Evolutionary conservation across 2,329 filamentous ascomycete genomes (phyloP).

Genomic region (Trichoderma guizhouense): DNA sequence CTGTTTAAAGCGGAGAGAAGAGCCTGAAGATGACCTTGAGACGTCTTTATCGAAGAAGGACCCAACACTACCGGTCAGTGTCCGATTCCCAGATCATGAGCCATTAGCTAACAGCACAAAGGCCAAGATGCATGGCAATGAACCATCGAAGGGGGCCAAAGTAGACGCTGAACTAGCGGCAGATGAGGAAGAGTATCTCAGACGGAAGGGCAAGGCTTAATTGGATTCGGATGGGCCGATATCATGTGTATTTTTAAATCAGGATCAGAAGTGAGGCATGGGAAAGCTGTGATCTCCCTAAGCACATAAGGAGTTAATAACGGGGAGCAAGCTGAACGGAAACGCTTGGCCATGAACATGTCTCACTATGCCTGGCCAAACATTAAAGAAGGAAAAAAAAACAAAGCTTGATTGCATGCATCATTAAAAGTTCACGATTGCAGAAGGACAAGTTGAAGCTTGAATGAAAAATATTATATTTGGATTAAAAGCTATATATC

Average conservation of each 20-base stretch:
- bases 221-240: background rate
- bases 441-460: background rate
- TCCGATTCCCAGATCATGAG: no score
- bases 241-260: background rate
- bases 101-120: conserved; percentile 25
- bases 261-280: background rate
- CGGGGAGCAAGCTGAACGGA: background rate
- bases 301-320: background rate
- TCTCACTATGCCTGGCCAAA: background rate
- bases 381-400: background rate
- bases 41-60: conserved; percentile 51
- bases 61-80: conserved; percentile 54
- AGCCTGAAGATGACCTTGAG: conserved; percentile 45
- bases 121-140: conserved; percentile 67
- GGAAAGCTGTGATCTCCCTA: background rate
- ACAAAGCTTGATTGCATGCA: background rate
- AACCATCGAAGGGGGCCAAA: conserved; percentile 69
- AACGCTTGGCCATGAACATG: background rate
- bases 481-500: background rate
- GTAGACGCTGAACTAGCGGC: conserved; percentile 65
- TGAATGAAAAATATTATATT: background rate
- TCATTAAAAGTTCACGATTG: background rate
- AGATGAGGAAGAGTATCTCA: conserved; percentile 64
- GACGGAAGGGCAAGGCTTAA: conserved; percentile 49
- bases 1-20: conserved; percentile 33